phyloP scores from a whole-genome alignment of 1,139 yeast species.

The Geotrichum histeridarum region DNA sequence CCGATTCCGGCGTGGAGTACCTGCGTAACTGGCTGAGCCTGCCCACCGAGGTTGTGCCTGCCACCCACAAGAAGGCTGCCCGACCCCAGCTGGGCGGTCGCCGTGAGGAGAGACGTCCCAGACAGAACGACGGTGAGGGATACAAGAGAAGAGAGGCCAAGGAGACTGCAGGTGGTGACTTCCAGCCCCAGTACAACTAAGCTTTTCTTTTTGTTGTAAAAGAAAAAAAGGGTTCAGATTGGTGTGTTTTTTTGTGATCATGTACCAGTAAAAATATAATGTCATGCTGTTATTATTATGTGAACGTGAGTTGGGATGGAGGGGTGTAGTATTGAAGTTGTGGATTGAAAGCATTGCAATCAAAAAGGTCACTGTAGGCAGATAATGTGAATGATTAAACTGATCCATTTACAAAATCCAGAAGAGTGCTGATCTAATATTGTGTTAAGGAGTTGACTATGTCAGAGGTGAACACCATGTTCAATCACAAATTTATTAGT shows the following conservation, averaged over 20 bases:
- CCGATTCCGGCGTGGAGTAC: conserved; percentile 99
- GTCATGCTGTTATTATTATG: not conserved
- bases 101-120: conserved; percentile 34
- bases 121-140: conserved; percentile 39
- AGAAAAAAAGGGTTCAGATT: not conserved
- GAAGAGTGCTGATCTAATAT: too few species aligned
- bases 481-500: too few species aligned
- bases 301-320: not conserved
- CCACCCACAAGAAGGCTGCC: conserved; percentile 95
- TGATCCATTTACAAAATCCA: too few species aligned
- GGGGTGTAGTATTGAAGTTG: too few species aligned
- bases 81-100: conserved; percentile 62
- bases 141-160: conserved; percentile 43
- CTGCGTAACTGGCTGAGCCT: conserved; percentile 97
- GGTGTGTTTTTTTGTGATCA: not conserved
- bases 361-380: too few species aligned
- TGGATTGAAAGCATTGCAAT: too few species aligned
- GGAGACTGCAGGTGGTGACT: conserved; percentile 36
- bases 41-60: conserved; percentile 98
- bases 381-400: too few species aligned
- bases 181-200: conserved; percentile 34
- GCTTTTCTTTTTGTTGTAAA: conserved; percentile 1
- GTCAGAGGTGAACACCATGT: too few species aligned
- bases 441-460: too few species aligned
- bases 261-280: not conserved